These are phyloP conservation scores for Wallacemonas collosoma DNA, from an alignment of 208 protist genomes.

Conservation along the genomic window DNA sequence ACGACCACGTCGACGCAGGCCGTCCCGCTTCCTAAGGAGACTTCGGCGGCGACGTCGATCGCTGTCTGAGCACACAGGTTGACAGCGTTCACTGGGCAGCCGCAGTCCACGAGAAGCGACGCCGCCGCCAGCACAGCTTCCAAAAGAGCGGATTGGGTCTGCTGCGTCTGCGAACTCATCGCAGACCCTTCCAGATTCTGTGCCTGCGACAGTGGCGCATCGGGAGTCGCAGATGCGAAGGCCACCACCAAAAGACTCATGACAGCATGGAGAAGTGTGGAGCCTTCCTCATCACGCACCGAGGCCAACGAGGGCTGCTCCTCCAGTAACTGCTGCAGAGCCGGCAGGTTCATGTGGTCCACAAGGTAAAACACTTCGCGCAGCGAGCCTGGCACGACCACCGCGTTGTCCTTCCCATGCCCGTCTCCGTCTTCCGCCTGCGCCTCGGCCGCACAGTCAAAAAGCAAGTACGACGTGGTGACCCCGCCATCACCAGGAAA, in stretches of 20 bases:
- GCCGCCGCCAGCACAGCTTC: slow-evolving; percentile 44
- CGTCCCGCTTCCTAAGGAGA: slow-evolving; percentile 20
- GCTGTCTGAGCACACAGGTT: slow-evolving; percentile 50
- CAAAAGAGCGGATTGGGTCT: slow-evolving; percentile 26
- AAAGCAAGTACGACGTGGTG: not conserved
- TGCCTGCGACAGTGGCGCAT: not conserved
- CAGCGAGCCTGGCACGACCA: slow-evolving; percentile 35
- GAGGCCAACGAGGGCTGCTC: slow-evolving; percentile 28
- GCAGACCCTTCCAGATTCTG: not conserved
- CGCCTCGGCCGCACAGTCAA: not conserved
- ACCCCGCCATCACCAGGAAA: not conserved
- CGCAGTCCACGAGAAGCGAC: slow-evolving; percentile 52
- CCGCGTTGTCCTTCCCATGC: not conserved
- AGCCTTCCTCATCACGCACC: slow-evolving; percentile 60
- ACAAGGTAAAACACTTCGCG: slow-evolving; percentile 61
- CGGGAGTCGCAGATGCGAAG: not conserved
- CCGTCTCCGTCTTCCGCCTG: not conserved
- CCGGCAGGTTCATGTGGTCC: slow-evolving; percentile 55
- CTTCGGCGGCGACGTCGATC: slow-evolving; percentile 54
- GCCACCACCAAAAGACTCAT: slow-evolving; percentile 22
- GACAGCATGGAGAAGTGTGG: slow-evolving; percentile 54
- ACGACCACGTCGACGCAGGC: slow-evolving; percentile 51
- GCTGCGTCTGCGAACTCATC: not conserved
- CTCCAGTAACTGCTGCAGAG: slow-evolving; percentile 43
- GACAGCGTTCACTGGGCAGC: slow-evolving; percentile 31